phyloP scores from a whole-genome alignment of 106 monocot species.

The Dioscorea zingiberensis region DNA sequence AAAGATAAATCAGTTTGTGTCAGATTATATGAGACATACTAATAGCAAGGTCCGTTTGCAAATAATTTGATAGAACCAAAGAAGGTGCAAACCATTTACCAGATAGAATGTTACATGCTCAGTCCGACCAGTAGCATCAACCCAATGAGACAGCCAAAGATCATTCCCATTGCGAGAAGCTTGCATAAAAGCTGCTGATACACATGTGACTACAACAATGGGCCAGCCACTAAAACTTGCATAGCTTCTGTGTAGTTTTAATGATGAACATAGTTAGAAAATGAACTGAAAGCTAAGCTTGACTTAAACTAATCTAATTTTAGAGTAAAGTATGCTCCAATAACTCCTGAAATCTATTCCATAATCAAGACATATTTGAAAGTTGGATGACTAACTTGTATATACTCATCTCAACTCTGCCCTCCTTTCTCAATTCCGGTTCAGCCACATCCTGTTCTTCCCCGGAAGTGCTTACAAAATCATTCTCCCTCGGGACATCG shows the following conservation, averaged over 20 bases:
- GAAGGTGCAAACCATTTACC: conserved; percentile 35
- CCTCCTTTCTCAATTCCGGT: conserved; percentile 69
- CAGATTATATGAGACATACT: not conserved
- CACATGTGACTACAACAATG: conserved; percentile 50
- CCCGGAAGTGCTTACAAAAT: conserved; percentile 26
- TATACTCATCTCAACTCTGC: conserved; percentile 63
- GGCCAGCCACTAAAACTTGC: conserved; percentile 55
- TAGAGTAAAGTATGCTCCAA: no score
- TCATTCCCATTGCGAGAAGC: conserved; percentile 96
- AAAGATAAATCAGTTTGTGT: not conserved
- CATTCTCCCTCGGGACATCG: conserved; percentile 9
- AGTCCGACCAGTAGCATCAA: conserved; percentile 56
- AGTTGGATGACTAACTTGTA: conserved; percentile 69
- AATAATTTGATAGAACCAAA: not conserved
- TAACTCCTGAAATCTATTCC: no score
- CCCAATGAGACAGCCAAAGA: conserved; percentile 97
- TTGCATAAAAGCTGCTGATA: conserved; percentile 89
- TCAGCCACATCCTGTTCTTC: conserved; percentile 30
- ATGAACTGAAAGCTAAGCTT: no score
- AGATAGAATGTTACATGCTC: conserved; percentile 60
- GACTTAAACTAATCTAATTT: no score
- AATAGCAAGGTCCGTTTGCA: not conserved
- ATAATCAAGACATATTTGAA: no score
- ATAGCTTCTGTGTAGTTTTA: conserved; percentile 53
- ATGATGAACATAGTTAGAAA: not conserved